Base-by-base conservation (phyloP, 2,329 filamentous ascomycete genomes). In the Grosmannia penicillata region DNA sequence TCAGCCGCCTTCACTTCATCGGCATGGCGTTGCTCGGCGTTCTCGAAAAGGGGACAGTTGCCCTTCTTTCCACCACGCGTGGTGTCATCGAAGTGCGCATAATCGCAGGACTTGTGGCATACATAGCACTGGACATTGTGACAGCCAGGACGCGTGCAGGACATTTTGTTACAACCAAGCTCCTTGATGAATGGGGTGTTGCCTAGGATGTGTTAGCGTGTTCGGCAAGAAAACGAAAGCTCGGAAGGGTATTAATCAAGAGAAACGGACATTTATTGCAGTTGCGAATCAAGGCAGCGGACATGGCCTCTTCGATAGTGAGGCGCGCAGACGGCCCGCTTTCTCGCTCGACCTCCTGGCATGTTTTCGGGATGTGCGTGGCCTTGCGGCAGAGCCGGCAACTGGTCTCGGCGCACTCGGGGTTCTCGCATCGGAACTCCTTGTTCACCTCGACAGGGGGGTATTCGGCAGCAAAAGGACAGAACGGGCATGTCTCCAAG, bases 141-240 rank as follows among this genome's bases (percentile, higher is more conserved):
- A 42, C 72, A 77, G 2, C 58, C 57, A 29, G 51, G 36, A n/a
- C 68, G 66, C 0, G 70, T 62, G 54, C 85, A 93, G 0, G 56
- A 67, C 71, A 93, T 83, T 57, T 87, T 87, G 59, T 93, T 93
- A 60, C 85, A 93, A 3, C 85, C 85, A 24, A 62, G 54, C 26
- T 78, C 70, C 52, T 93, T 93, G 53, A 93, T 70, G 49, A 89
- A 91, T 0, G 77, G 74, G n/a, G 74, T 71, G n/a, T 66, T 62
- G 57, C 81, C 66, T 69, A 19, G 3, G 11, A 7, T 10, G n/a
- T 19, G 24, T 39, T 14, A 39, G 24, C n/a, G 5, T 14, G 21
- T 14, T 13, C 35, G 10, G 3, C 3, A 23, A 11, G 15, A 15
- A 22, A 8, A 17, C 8, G 11, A 15, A 23, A n/a, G n/a, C n/a